Base-by-base conservation (phyloP, 768 basidiomycete species). In the Naematelia aurantialba region DNA sequence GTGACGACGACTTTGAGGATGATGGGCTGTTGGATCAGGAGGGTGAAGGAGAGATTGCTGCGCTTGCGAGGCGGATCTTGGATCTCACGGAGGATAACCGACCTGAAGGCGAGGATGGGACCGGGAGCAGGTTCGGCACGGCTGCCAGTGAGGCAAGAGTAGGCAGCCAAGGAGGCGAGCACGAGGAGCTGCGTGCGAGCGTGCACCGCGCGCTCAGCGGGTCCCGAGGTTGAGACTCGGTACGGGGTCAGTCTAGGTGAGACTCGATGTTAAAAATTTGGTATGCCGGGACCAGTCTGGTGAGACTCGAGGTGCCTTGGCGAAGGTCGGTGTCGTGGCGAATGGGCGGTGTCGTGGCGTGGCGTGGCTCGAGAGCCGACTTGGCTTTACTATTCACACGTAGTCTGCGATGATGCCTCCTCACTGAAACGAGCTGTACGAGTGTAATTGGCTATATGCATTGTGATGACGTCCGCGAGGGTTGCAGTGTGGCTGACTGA, bases 31-130 rank as follows among this genome's bases (percentile, higher is more conserved):
- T 67, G 29, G 75, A 72, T 42, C 67, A 64, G 24, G 76, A 92
- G 58, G 92, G 92, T 5, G 88, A 89, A 65, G 86, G 88, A 34
- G 94, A 97, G 79, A 97, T 98, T 63, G 87, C 89, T 62, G 80
- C 87, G 25, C 83, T 98, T 45, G 86, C 88, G 5, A 81, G 87
- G 46, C 84, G 90, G 63, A 96, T 96, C 52, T 78, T 93, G 55
- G 91, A 93, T 67, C 84, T 91, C 67, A 85, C 91, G 17, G 90
- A 94, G 44, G 84, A 70, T 31, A 68, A 45, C 11, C 34, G 58
- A 14, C 44, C 45, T 2, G 54, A 45, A 21, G 59, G 58, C 11
- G 52, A 61, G 24, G 55, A 56, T 11, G 45, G 19, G n/a, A n/a
- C n/a, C n/a, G 45, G 45, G 5, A 52, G 30, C 34, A 12, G 30